Percentiles rank a stretch among this genome's conserved stretches.
Evolutionary conservation across 805 yeast genomes (phyloP).

Genomic region (Kluyveromyces aestuarii): DNA sequence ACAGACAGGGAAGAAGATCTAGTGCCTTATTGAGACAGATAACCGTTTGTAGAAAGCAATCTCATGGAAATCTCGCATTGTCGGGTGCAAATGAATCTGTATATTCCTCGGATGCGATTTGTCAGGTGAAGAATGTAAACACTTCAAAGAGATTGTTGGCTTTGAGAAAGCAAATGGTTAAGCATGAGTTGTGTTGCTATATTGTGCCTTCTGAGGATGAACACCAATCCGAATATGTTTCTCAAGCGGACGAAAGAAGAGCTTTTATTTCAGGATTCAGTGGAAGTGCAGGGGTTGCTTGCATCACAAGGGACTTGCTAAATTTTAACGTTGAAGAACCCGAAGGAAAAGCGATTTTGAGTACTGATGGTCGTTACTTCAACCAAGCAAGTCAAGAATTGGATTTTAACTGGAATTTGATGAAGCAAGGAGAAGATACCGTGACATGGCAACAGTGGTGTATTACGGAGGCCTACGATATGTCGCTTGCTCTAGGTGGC

Average conservation of each 20-base stretch:
- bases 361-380: constrained; percentile 94
- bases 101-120: constrained; percentile 32
- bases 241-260: constrained; percentile 72
- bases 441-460: constrained; percentile 80
- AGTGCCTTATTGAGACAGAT: constrained; percentile 33
- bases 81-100: constrained; percentile 26
- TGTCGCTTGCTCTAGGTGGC: constrained; percentile 32
- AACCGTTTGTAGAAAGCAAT: constrained; percentile 24
- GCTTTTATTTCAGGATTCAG: constrained; percentile 80
- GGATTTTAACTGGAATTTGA: constrained; percentile 66
- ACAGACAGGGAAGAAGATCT: constrained; percentile 57
- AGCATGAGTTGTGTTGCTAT: constrained; percentile 60
- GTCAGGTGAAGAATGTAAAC: constrained; percentile 38
- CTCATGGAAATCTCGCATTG: constrained; percentile 11
- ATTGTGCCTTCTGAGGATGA: constrained; percentile 84
- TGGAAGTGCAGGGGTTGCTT: constrained; percentile 89
- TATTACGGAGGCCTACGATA: constrained; percentile 42
- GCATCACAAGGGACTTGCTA: constrained; percentile 49
- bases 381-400: constrained; percentile 82
- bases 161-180: constrained; percentile 57
- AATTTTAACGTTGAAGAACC: constrained; percentile 33
- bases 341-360: constrained; percentile 63
- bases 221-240: constrained; percentile 86
- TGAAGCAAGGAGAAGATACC: constrained; percentile 73
- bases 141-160: constrained; percentile 50